Evolutionary conservation across 1,284 basidiomycete genomes (phyloP).

Genomic region (Caloboletus firmus): DNA sequence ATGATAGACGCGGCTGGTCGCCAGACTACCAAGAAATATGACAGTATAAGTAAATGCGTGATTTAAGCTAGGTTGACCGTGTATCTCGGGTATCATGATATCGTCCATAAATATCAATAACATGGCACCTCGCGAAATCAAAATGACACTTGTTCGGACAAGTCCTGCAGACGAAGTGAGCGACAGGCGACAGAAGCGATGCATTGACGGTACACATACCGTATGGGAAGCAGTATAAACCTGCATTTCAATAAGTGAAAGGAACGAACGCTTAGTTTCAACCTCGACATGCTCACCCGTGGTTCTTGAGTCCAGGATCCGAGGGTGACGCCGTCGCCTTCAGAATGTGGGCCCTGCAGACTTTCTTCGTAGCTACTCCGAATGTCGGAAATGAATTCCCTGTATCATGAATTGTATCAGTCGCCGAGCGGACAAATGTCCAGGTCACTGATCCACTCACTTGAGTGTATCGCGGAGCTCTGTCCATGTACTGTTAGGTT

Average conservation of each 20-base stretch:
- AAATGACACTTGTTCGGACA: conserved; percentile 8
- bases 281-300: conserved; percentile 17
- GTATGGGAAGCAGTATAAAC: conserved; percentile 7
- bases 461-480: conserved; percentile 21
- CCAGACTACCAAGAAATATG: neutral
- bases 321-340: neutral
- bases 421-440: neutral
- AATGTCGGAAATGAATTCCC: conserved; percentile 20
- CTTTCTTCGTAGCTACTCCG: conserved; percentile 13
- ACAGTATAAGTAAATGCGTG: neutral
- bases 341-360: neutral
- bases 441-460: conserved; percentile 9
- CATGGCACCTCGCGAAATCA: conserved; percentile 2
- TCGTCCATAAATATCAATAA: neutral
- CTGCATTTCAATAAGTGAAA: conserved; percentile 8
- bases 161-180: conserved; percentile 12
- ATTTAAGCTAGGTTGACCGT: neutral
- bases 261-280: neutral
- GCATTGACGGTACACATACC: conserved; percentile 9
- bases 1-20: no score
- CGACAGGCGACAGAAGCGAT: neutral
- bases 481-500: conserved; percentile 22
- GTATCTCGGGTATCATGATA: conserved; percentile 4
- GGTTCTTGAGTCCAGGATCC: conserved; percentile 20
- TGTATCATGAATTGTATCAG: neutral